phyloP scores from a whole-genome alignment of 306 rosid genomes.

The Prunus padus region DNA sequence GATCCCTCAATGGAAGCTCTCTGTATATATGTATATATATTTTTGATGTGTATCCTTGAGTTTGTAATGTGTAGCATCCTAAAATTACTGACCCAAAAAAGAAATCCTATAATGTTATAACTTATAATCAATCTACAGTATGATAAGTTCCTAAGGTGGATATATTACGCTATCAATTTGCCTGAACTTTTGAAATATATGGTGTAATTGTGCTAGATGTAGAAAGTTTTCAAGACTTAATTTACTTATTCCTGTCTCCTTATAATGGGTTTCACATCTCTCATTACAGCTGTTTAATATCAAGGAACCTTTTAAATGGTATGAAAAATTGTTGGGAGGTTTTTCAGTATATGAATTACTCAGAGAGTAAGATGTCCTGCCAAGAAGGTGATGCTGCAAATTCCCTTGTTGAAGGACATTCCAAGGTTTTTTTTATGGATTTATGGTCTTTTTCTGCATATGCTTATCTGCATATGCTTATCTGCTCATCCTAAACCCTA shows the following conservation, averaged over 20 bases:
- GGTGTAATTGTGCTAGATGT: neutral
- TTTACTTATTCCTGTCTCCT: slow-evolving; percentile 5
- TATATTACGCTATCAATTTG: neutral
- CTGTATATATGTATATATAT: neutral
- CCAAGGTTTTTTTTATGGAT: slow-evolving; percentile 66
- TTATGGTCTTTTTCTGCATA: slow-evolving; percentile 21
- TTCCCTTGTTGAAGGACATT: slow-evolving; percentile 78
- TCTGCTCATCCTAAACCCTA: too few species aligned
- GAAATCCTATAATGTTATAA: too few species aligned
- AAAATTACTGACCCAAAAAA: neutral
- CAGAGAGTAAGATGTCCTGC: slow-evolving; percentile 71
- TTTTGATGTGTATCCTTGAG: neutral
- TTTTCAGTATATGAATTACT: slow-evolving; percentile 80
- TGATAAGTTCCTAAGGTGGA: neutral
- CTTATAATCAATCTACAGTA: neutral
- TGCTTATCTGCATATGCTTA: slow-evolving; percentile 20
- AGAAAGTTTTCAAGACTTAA: neutral
- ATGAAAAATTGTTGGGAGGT: slow-evolving; percentile 94
- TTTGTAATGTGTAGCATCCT: neutral
- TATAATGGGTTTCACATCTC: slow-evolving; percentile 25
- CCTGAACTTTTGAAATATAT: neutral
- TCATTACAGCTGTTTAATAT: slow-evolving; percentile 78
- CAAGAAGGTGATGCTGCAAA: slow-evolving; percentile 78
- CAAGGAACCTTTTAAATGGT: slow-evolving; percentile 88
- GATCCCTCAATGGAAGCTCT: too few species aligned